Evolutionary conservation across 768 basidiomycete genomes (phyloP).

Genomic region (Mrakia frigida): DNA sequence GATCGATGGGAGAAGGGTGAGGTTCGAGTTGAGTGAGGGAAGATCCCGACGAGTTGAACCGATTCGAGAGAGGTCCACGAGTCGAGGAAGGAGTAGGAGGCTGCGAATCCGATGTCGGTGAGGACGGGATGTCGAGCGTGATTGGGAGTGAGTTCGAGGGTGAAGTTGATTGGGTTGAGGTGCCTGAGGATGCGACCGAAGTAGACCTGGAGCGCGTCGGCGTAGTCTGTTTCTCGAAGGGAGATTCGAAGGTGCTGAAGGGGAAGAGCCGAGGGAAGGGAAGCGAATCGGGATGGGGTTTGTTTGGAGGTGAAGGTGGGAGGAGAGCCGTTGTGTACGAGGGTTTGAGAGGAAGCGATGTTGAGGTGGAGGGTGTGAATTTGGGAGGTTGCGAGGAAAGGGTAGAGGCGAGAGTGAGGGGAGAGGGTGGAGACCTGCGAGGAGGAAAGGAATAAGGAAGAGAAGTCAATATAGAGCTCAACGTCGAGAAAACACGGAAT

Average conservation of each 20-base stretch:
- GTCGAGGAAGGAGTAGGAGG: not conserved
- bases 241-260: not conserved
- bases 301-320: not conserved
- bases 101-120: not conserved
- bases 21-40: not conserved
- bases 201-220: not conserved
- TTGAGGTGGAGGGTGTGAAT: not conserved
- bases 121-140: not conserved
- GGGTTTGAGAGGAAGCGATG: not conserved
- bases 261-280: not conserved
- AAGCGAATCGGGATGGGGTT: not conserved
- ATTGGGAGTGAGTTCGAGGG: not conserved
- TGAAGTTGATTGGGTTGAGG: not conserved
- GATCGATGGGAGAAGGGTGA: not conserved
- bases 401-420: not conserved
- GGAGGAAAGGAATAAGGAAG: not conserved
- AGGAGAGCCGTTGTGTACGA: not conserved
- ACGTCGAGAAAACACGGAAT: not conserved
- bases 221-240: not conserved
- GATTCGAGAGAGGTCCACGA: not conserved
- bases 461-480: too few relatives aligned
- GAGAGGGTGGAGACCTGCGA: not conserved
- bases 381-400: not conserved
- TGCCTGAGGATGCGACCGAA: not conserved
- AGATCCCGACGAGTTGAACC: not conserved